Conservation (phyloP, 805 yeast species). For the Metschnikowia lunata region DNA sequence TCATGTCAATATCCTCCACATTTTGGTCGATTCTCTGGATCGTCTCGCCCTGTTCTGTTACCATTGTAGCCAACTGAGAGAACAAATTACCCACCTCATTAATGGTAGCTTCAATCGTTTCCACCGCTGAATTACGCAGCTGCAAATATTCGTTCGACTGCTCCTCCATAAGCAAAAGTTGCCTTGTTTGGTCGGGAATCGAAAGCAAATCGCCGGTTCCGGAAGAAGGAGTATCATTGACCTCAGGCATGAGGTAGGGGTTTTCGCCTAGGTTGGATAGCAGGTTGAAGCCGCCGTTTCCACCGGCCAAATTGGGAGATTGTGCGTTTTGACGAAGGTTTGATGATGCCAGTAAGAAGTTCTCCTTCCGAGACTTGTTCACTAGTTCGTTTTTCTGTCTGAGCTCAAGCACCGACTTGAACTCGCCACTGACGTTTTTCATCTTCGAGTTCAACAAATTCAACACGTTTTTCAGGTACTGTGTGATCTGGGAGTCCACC, state of each 20-base stretch:
- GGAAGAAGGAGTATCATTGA: slow-evolving; percentile 25
- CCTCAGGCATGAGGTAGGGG: slow-evolving; percentile 31
- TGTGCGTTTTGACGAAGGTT: slow-evolving; percentile 24
- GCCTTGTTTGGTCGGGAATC: slow-evolving; percentile 78
- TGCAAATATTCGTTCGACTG: slow-evolving; percentile 72
- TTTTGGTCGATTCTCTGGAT: slow-evolving; percentile 93
- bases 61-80: slow-evolving; percentile 95
- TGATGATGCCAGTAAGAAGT: slow-evolving; percentile 58
- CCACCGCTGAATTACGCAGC: slow-evolving; percentile 86
- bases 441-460: slow-evolving; percentile 83
- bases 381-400: slow-evolving; percentile 82
- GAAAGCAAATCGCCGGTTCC: slow-evolving; percentile 49
- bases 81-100: slow-evolving; percentile 94
- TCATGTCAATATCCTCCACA: slow-evolving; percentile 87
- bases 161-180: slow-evolving; percentile 78
- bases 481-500: slow-evolving; percentile 58
- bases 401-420: slow-evolving; percentile 81
- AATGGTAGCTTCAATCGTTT: slow-evolving; percentile 93
- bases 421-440: slow-evolving; percentile 88
- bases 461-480: slow-evolving; percentile 81
- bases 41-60: slow-evolving; percentile 93
- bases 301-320: slow-evolving; percentile 22
- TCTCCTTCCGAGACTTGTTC: slow-evolving; percentile 77
- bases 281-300: slow-evolving; percentile 1
- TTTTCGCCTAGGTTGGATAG: slow-evolving; percentile 32